These are phyloP conservation scores for Trichoderma breve DNA, from an alignment of 2,329 filamentous ascomycete species.

Conservation along the genomic window DNA sequence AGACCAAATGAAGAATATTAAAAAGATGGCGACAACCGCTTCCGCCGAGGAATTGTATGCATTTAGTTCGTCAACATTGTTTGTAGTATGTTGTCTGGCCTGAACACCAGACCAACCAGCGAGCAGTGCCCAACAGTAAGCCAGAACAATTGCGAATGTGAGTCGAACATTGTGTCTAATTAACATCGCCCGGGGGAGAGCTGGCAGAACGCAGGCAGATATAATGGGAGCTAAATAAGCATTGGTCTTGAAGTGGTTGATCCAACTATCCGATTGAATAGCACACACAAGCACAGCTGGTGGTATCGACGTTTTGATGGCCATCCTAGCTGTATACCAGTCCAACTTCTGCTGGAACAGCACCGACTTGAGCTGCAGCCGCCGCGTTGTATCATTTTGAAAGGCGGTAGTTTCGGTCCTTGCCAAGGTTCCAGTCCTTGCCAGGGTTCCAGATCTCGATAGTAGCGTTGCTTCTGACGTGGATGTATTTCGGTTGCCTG, in stretches of 20 bases:
- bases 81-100: not conserved
- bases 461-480: not conserved
- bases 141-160: not conserved
- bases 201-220: not conserved
- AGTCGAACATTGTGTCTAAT: not conserved
- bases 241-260: not conserved
- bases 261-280: not conserved
- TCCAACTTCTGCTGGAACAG: not conserved
- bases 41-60: not conserved
- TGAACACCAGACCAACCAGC: not conserved
- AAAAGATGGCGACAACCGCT: not conserved
- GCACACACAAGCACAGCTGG: not conserved
- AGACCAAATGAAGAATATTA: not conserved
- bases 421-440: not conserved
- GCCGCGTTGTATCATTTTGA: not conserved
- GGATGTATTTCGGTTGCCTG: not conserved
- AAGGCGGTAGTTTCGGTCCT: not conserved
- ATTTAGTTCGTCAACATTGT: not conserved
- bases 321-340: not conserved
- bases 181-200: not conserved
- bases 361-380: not conserved
- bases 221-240: not conserved
- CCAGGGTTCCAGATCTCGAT: not conserved
- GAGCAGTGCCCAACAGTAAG: not conserved
- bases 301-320: not conserved